Percentiles rank a stretch among this genome's conserved stretches.
Evolutionary conservation across 169 alveolate genomes (phyloP).

Genomic region (Perkinsus chesapeaki): DNA sequence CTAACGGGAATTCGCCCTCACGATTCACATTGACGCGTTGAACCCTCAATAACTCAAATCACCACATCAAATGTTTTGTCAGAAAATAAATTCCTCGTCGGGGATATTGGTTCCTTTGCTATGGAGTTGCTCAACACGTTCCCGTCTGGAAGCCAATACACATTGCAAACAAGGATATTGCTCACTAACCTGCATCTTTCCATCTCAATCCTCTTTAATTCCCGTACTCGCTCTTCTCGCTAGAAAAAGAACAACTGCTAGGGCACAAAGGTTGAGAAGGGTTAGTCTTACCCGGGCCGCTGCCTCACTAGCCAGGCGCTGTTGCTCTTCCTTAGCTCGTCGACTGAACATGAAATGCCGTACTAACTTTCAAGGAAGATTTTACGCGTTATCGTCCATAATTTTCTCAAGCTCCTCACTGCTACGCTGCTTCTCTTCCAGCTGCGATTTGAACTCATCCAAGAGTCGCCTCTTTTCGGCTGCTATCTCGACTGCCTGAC

Average conservation of each 20-base stretch:
- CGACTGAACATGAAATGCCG: background rate
- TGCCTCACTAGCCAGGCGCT: background rate
- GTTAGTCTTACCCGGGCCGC: background rate
- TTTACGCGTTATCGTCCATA: background rate
- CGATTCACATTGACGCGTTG: too few relatives aligned
- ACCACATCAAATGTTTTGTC: too few relatives aligned
- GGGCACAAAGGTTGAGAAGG: background rate
- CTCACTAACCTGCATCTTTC: background rate
- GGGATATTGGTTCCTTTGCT: background rate
- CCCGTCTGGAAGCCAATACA: background rate
- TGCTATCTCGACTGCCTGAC: background rate
- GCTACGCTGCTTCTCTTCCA: background rate
- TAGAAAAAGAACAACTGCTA: background rate
- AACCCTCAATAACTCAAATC: too few relatives aligned
- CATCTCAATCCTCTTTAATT: background rate
- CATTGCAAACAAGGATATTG: background rate
- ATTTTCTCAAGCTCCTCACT: background rate
- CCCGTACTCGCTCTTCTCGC: background rate
- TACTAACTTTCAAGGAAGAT: background rate
- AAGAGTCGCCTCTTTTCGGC: background rate
- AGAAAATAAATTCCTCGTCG: background rate
- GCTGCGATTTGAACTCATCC: background rate
- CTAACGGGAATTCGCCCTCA: too few relatives aligned
- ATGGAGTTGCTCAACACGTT: background rate
- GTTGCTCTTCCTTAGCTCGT: background rate